Percentiles rank a stretch among this genome's conserved stretches.
phyloP scores from a whole-genome alignment of 495 filamentous ascomycete species.

The Neurospora discreta region DNA sequence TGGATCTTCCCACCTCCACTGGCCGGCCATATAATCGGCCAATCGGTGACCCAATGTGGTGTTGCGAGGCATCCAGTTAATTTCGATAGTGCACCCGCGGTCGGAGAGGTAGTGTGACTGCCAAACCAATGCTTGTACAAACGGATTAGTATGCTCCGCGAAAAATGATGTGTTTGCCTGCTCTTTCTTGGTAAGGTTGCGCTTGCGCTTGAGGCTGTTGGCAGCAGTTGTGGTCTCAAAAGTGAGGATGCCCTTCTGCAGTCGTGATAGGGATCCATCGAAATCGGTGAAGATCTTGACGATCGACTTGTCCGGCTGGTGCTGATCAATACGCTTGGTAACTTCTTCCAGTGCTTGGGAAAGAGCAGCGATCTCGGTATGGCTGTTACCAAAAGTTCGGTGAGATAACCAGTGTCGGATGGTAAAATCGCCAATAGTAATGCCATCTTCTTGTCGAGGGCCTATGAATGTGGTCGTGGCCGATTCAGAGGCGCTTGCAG shows the following conservation, averaged over 20 bases:
- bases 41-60: not conserved
- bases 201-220: not conserved
- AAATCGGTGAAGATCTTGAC: not conserved
- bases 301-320: not conserved
- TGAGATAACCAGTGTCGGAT: not conserved
- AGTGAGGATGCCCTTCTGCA: not conserved
- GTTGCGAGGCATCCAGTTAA: not conserved
- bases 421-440: not conserved
- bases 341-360: not conserved
- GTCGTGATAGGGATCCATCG: not conserved
- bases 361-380: not conserved
- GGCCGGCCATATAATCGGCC: not conserved
- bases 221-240: fast-evolving
- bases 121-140: not conserved
- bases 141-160: fast-evolving
- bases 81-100: not conserved
- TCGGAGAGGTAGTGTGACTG: not conserved
- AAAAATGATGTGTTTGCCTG: not conserved
- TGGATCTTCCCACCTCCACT: not conserved
- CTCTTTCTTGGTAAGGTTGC: not conserved
- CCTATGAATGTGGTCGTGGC: fast-evolving
- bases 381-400: not conserved
- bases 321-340: not conserved
- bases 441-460: not conserved
- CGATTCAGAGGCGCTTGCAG: not conserved